Evolutionary conservation across 2,329 filamentous ascomycete species (phyloP), one percentile per base, ranked within the genome.

Genomic region (Nothophaeocryptopus gaeumannii): DNA sequence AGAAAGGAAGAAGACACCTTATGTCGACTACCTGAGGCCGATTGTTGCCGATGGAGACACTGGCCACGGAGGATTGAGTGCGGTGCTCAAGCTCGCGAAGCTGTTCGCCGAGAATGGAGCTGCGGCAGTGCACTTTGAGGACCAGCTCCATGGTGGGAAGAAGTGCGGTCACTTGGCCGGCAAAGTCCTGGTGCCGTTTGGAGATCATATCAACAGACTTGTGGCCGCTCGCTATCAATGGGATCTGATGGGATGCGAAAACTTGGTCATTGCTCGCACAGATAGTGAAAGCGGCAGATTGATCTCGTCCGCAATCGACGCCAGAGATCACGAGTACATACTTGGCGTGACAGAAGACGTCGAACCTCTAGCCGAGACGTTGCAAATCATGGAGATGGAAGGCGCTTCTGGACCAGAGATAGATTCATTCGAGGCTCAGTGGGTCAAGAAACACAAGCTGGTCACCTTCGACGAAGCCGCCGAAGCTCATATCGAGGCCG

Each of bases 21-120:
- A 96, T 65, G 73, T 86, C 39, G 93, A 99, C 70, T 99, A 96
- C 69, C 78, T 99, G 67, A 83, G 93, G 8, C 93, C 93, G 15
- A 99, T 99, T 61, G 82, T 99, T 51, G 93, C 93, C 39, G 93
- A 99, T 66, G 93, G 93, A 50, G 93, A 99, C 70, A 97, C 92
- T 9, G 93, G 82, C 16, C 93, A 97, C 67, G 93, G 93, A 47
- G 93, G 93, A 10, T 77, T 97, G 33, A 91, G 89, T 1, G 88
- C 93, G 0, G 92, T 99, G 2, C 78, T 97, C 58, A 99, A 99
- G 76, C 81, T 99, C 14, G 91, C 93, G 35, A 99, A 97, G 74
- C 82, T 97, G 7, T 99, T 99, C 63, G 93, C 93, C 13, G 93
- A 99, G 73, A 95, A 95, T 61, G 93, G 93, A 45, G 93, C 93